Base-by-base conservation (phyloP, 2,329 filamentous ascomycete species). In the Penicillium sp. region DNA sequence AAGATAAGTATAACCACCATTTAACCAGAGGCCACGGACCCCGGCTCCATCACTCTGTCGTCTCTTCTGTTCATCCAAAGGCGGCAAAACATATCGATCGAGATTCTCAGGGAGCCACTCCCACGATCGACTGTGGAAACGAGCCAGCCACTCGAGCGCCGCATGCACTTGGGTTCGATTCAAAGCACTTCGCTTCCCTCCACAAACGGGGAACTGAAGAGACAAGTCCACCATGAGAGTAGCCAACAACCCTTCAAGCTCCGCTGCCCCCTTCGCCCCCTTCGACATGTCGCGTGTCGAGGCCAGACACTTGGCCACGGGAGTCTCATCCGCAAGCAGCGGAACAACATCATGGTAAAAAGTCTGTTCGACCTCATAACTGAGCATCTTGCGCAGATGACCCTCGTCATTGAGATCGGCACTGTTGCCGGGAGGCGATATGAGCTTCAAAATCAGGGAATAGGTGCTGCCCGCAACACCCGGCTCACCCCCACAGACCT, bases 1-100 rank as follows among this genome's bases (percentile, higher is more conserved):
- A 0, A 86, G 77, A 55, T 86, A 86, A 0, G 82, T 85, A 57
- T 86, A 86, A 0, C 83, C 83, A 1, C 83, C 83, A 38, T 85
- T 83, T 5, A 82, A 64, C 83, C 83, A 86, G 2, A 80, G 51
- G 4, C 65, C 69, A 9, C 33, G 59, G 2, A 38, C 46, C 11
- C 54, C 36, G 5, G 60, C 57, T 11, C 29, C n/a, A 24, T 35
- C 29, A 13, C 28, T 33, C 24, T 68, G 56, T 24, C 67, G 62
- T n/a, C 63, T 57, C 4, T 48, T 49, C 0, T 60, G 60, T 54
- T 85, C 81, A 18, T 81, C 69, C 0, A 84, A 67, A 0, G 82
- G 83, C 0, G 82, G 79, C 0, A 75, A 62, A 0, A 65, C 44
- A 49, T 53, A 62, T 6, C 5, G 46, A 50, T n/a, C 64, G 42